These are phyloP conservation scores for Iberis amara DNA, from an alignment of 441 rosid species.

Conservation along the genomic window DNA sequence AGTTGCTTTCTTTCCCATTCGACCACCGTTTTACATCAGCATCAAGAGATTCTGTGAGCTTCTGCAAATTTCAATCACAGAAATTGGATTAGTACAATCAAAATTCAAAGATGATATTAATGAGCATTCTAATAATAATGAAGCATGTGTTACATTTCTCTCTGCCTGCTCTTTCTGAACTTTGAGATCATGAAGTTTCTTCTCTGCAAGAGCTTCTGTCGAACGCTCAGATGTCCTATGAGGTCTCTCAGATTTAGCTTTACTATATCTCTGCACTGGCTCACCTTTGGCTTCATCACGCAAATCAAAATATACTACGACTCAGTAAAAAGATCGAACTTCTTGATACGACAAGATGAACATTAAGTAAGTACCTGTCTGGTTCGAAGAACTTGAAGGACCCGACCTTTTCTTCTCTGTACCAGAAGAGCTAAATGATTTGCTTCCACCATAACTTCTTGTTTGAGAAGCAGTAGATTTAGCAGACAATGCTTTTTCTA, in stretches of 20 bases:
- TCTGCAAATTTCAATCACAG: conserved; percentile 41
- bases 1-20: conserved; percentile 74
- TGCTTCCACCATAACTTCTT: conserved; percentile 44
- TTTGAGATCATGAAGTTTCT: conserved; percentile 79
- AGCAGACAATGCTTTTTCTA: conserved; percentile 78
- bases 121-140: no score
- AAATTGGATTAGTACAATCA: conserved; percentile 12
- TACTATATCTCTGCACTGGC: conserved; percentile 47
- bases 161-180: conserved; percentile 87
- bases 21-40: conserved; percentile 95
- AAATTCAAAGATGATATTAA: conserved; percentile 18
- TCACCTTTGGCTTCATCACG: conserved; percentile 45
- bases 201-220: conserved; percentile 91
- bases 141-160: conserved; percentile 68
- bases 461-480: conserved; percentile 42
- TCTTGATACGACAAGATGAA: conserved; percentile 18
- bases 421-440: conserved; percentile 43
- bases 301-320: conserved; percentile 28
- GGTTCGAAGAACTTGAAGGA: conserved; percentile 32
- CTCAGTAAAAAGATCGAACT: conserved; percentile 20
- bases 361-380: conserved; percentile 18
- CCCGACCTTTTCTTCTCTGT: conserved; percentile 42
- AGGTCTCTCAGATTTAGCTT: conserved; percentile 70
- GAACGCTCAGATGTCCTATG: conserved; percentile 81
- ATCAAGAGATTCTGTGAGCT: conserved; percentile 68